Evolutionary conservation across 1,284 basidiomycete species (phyloP).

Genomic region (Heterobasidion occidentale): DNA sequence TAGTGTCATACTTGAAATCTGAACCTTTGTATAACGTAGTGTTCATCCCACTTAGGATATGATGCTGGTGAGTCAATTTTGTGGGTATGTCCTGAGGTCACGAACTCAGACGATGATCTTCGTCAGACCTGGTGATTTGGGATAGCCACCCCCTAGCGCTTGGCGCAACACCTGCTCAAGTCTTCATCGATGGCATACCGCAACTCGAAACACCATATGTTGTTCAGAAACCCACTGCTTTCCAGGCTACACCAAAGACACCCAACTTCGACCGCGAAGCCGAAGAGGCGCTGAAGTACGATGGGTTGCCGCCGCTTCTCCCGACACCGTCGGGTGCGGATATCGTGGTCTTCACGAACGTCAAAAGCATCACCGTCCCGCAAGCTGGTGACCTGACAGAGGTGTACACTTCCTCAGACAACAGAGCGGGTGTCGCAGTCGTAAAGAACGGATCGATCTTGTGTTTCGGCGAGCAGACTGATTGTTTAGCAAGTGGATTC

Average conservation of each 20-base stretch:
- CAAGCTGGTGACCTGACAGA: conserved; percentile 11
- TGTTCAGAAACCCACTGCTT: conserved; percentile 36
- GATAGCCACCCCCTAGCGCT: conserved; percentile 79
- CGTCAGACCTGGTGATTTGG: conserved; percentile 79
- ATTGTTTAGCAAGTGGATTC: conserved; percentile 1
- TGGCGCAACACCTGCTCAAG: conserved; percentile 63
- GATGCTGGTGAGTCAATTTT: conserved; percentile 28
- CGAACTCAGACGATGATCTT: neutral
- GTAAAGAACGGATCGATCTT: conserved; percentile 33
- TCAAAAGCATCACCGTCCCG: conserved; percentile 35
- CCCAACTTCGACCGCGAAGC: conserved; percentile 61
- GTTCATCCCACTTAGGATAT: conserved; percentile 22
- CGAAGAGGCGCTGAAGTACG: conserved; percentile 42
- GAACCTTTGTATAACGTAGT: neutral
- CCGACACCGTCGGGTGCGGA: conserved; percentile 25
- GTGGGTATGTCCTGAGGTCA: neutral
- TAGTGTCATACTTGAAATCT: neutral
- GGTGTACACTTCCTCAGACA: conserved; percentile 10
- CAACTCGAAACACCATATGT: conserved; percentile 39
- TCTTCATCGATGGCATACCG: conserved; percentile 62
- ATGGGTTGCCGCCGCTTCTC: conserved; percentile 56
- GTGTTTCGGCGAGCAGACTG: conserved; percentile 28
- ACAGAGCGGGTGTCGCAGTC: conserved; percentile 23
- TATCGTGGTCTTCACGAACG: conserved; percentile 50
- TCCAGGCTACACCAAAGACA: conserved; percentile 44